Percentiles rank a stretch among this genome's conserved stretches.
phyloP scores from a whole-genome alignment of 331 rosid genomes.

The Quercus tomentella region DNA sequence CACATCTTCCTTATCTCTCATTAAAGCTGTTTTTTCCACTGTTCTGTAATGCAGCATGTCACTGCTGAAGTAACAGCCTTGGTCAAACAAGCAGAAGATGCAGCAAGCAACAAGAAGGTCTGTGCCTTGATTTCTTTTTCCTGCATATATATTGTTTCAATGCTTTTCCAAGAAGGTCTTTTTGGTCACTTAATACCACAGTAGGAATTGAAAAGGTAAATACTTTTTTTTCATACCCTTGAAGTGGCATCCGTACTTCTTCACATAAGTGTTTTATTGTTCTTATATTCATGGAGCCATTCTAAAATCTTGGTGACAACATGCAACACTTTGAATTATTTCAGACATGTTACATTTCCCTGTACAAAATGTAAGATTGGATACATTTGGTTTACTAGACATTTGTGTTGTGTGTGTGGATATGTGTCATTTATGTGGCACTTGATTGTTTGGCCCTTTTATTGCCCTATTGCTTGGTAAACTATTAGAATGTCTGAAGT shows the following conservation, averaged over 20 bases:
- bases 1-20: conserved; percentile 3
- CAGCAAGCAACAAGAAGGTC: conserved; percentile 83
- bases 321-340: background rate
- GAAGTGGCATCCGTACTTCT: background rate
- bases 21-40: conserved; percentile 7
- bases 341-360: background rate
- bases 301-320: background rate
- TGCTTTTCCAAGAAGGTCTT: background rate
- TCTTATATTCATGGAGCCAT: background rate
- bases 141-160: too few relatives aligned
- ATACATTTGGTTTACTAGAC: background rate
- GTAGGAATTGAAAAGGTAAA: background rate
- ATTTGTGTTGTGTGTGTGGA: background rate
- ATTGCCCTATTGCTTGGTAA: background rate
- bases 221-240: too few relatives aligned
- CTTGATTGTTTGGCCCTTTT: background rate
- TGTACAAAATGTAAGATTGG: background rate
- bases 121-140: conserved; percentile 14
- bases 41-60: conserved; percentile 61
- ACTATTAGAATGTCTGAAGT: background rate
- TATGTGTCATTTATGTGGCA: background rate
- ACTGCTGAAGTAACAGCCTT: conserved; percentile 86
- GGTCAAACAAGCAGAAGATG: conserved; percentile 93
- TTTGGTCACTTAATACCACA: background rate
- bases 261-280: background rate